Percentiles rank a stretch among this genome's conserved stretches.
phyloP scores from a whole-genome alignment of 2,329 filamentous ascomycete species.

The Neurospora sp. region DNA sequence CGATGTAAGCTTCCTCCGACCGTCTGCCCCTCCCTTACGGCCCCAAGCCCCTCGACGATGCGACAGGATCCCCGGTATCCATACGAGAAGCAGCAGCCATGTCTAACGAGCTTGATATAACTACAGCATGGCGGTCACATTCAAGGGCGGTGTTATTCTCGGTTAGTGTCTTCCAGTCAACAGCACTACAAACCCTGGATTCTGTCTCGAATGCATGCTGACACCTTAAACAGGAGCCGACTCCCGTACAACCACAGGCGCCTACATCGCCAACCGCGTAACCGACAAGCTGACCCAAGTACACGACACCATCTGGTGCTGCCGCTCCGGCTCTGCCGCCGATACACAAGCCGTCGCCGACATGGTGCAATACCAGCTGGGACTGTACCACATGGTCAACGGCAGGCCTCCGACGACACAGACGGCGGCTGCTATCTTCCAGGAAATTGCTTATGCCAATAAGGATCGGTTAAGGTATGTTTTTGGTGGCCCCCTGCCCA shows the following conservation, averaged over 20 bases:
- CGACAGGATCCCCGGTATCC: background rate
- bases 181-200: background rate
- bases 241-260: conserved; percentile 91
- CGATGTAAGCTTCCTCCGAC: conserved; percentile 54
- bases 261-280: conserved; percentile 98
- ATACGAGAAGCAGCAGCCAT: background rate
- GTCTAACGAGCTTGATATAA: conserved; percentile 13
- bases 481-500: background rate
- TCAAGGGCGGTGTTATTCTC: conserved; percentile 95
- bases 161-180: conserved; percentile 34
- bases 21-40: conserved; percentile 15
- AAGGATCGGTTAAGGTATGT: conserved; percentile 82
- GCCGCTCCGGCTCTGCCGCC: conserved; percentile 90
- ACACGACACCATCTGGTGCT: conserved; percentile 99
- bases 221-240: conserved; percentile 57
- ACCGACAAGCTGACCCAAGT: conserved; percentile 99
- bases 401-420: conserved; percentile 87
- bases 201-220: background rate
- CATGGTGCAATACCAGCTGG: conserved; percentile 93
- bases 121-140: conserved; percentile 91
- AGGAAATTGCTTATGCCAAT: conserved; percentile 96
- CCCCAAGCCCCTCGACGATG: conserved; percentile 1
- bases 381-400: conserved; percentile 84
- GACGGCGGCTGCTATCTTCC: conserved; percentile 90
- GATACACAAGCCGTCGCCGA: conserved; percentile 97